Evolutionary conservation across 1,284 basidiomycete species (phyloP).

Genomic region (Cutaneotrichosporon cutaneum): DNA sequence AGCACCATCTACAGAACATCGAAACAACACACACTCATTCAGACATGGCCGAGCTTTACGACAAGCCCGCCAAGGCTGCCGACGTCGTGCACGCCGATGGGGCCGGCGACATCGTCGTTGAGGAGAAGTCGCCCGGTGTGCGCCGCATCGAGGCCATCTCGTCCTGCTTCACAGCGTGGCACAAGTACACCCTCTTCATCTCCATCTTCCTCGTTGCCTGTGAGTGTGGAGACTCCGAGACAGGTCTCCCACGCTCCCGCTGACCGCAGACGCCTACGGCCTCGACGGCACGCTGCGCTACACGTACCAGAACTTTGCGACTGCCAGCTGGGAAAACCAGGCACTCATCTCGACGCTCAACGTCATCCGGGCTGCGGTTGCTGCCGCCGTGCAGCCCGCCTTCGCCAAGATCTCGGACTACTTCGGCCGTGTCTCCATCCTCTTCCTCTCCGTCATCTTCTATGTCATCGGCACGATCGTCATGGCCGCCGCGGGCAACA

Average conservation of each 20-base stretch:
- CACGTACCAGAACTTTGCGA: conserved; percentile 31
- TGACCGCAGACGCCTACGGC: conserved; percentile 22
- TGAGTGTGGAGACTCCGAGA: conserved; percentile 6
- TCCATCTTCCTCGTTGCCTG: conserved; percentile 53
- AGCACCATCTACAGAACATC: no score
- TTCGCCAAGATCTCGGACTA: conserved; percentile 49
- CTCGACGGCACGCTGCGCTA: conserved; percentile 49
- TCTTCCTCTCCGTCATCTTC: conserved; percentile 48
- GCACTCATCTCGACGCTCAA: conserved; percentile 46
- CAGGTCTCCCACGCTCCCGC: no score
- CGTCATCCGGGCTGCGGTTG: conserved; percentile 43
- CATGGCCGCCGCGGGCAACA: conserved; percentile 42
- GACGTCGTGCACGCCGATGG: not conserved
- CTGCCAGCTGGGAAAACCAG: conserved; percentile 25
- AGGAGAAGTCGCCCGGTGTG: conserved; percentile 22
- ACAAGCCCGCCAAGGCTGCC: conserved; percentile 1
- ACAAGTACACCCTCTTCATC: conserved; percentile 36
- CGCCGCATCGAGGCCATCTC: conserved; percentile 23
- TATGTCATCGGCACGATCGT: conserved; percentile 52
- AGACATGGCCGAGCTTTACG: conserved; percentile 10
- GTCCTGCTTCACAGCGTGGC: conserved; percentile 14
- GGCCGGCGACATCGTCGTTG: not conserved
- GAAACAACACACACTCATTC: no score
- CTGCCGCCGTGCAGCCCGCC: conserved; percentile 43
- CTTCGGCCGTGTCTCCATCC: conserved; percentile 52